Evolutionary conservation across 2,329 filamentous ascomycete species (phyloP).

Genomic region (Bipolaris sorokiniana): DNA sequence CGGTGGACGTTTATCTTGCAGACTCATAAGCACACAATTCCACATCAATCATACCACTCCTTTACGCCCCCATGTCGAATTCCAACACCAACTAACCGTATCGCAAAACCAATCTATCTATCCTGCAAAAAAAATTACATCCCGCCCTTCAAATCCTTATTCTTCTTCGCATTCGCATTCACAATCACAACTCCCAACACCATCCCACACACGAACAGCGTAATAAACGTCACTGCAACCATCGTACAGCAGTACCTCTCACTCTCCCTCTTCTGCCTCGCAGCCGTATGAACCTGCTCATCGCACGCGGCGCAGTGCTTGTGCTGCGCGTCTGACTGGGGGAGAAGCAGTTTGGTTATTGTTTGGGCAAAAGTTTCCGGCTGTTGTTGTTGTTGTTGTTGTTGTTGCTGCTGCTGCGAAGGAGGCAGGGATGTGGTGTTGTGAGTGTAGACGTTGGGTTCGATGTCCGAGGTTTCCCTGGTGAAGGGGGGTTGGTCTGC

Average conservation of each 20-base stretch:
- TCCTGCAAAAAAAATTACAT: not conserved
- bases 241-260: constrained; percentile 34
- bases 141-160: not conserved
- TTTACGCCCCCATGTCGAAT: not conserved
- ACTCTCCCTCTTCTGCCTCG: constrained; percentile 24
- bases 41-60: too few species aligned
- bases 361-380: constrained; percentile 33
- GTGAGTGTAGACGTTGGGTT: constrained; percentile 26
- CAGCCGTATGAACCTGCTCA: constrained; percentile 22
- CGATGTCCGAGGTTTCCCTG: constrained; percentile 24
- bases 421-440: not conserved
- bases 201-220: constrained; percentile 18
- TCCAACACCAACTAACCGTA: not conserved
- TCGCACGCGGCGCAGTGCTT: constrained; percentile 41
- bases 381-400: not conserved
- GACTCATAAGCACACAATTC: too few species aligned
- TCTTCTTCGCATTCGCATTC: constrained; percentile 7
- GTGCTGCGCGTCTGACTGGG: constrained; percentile 26
- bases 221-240: constrained; percentile 33
- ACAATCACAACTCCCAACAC: constrained; percentile 29
- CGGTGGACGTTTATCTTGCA: too few species aligned
- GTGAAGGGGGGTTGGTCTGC: not conserved
- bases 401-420: too few species aligned
- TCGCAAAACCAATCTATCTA: not conserved
- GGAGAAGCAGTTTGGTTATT: constrained; percentile 31